Base-by-base conservation (phyloP, 1,284 basidiomycete genomes). In the Xerocomus amazonicus region DNA sequence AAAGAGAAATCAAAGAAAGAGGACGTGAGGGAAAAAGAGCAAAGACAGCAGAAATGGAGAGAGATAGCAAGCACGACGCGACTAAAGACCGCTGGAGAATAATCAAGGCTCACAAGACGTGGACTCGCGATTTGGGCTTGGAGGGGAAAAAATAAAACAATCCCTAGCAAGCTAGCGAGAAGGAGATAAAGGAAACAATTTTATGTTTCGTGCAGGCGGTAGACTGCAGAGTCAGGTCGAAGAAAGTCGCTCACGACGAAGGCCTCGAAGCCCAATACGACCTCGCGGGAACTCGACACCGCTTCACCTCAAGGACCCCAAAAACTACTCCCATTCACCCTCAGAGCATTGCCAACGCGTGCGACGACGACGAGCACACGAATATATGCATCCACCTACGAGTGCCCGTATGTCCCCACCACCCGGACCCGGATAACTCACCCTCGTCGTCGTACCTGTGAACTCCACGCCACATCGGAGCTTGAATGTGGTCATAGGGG, bases 1-100 rank as follows among this genome's bases (percentile, higher is more conserved):
- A 52, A 57, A 60, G 51, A 54, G 56, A 63, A 64, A 63, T 61
- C 61, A 68, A 65, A 58, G 63, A 67, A 58, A 60, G 62, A 60
- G 56, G 53, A 59, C 61, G 59, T 54, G 60, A 57, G 55, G 17
- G 7, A 51, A 54, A 53, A 54, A 57, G 60, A 52, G 50, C 61
- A 60, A 62, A 61, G 62, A 63, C 57, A 64, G 56, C 65, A 66
- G 57, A 59, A 60, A 59, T 63, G 62, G 56, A 57, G 59, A 70
- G 56, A 70, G 68, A 70, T 63, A 63, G 68, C 62, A 63, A 61
- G 55, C 40, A 63, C 52, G 54, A 66, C 67, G 61, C 59, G 67
- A 66, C 66, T 43, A 56, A 59, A 53, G 53, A 56, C 55, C 59
- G 55, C 58, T 40, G 52, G 49, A 45, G 50, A 48, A 58, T 41